These are phyloP conservation scores for Cucurbita argyrosperma DNA, from an alignment of 306 rosid genomes.

Conservation along the genomic window DNA sequence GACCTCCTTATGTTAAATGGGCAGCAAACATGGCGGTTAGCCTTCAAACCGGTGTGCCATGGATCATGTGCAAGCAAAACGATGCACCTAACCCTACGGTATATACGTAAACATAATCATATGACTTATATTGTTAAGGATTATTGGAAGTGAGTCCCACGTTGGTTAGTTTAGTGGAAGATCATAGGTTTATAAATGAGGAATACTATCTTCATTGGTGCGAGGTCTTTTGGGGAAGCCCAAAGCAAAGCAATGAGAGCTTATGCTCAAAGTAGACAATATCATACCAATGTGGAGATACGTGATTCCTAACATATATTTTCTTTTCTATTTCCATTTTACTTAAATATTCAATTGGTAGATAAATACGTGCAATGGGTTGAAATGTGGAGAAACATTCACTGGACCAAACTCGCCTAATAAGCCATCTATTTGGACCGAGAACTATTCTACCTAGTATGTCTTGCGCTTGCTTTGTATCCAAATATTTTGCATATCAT, in stretches of 20 bases:
- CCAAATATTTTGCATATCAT: neutral
- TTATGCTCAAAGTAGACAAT: no score
- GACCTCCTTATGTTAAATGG: conserved; percentile 60
- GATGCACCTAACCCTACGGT: conserved; percentile 99
- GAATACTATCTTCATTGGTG: no score
- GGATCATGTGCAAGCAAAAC: conserved; percentile 99
- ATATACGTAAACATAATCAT: neutral
- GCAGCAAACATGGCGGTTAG: conserved; percentile 96
- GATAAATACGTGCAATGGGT: conserved; percentile 68
- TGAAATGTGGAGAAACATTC: conserved; percentile 60
- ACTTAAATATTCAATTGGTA: neutral
- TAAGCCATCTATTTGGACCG: conserved; percentile 84
- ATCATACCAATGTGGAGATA: no score
- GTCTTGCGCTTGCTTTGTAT: neutral
- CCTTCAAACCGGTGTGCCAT: conserved; percentile 81
- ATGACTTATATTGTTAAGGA: no score
- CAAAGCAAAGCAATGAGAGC: no score
- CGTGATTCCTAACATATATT: no score
- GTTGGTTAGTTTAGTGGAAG: no score
- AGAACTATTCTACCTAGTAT: conserved; percentile 84
- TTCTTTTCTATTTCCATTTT: neutral
- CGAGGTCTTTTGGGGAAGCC: no score
- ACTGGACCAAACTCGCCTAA: conserved; percentile 74
- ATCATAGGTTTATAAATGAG: no score
- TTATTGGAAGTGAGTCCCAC: no score